These are phyloP conservation scores for Nyssa sinensis DNA, from an alignment of 148 eudicot genomes.

Conservation along the genomic window DNA sequence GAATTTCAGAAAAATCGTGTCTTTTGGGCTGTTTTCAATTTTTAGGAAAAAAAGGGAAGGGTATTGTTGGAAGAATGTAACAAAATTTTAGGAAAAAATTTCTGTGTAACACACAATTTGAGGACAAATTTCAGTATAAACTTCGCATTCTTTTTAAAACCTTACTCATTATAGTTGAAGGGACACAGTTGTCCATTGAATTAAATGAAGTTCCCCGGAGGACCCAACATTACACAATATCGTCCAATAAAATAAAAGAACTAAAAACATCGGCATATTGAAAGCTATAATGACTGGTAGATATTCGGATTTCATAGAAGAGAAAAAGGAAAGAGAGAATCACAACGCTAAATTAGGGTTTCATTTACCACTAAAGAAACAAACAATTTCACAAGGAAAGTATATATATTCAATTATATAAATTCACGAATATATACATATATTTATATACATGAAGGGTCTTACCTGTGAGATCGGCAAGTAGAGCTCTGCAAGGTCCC, in stretches of 20 bases:
- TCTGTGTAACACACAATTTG: too few species aligned
- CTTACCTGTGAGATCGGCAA: constrained; percentile 38
- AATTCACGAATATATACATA: background rate
- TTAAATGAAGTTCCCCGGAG: background rate
- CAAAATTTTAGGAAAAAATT: too few species aligned
- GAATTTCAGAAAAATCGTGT: too few species aligned
- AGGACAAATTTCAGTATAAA: background rate
- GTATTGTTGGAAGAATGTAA: too few species aligned
- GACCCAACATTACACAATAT: background rate
- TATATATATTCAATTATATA: background rate
- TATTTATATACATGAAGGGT: background rate
- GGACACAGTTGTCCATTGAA: background rate
- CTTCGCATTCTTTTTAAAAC: background rate
- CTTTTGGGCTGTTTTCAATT: too few species aligned
- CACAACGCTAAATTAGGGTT: background rate
- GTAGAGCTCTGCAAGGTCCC: constrained; percentile 35
- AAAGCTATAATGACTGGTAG: background rate
- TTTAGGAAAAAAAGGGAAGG: too few species aligned
- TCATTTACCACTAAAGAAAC: background rate
- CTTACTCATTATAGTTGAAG: background rate
- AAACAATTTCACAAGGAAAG: background rate
- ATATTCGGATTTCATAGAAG: background rate
- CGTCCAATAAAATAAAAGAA: too few species aligned
- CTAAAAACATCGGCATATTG: too few species aligned
- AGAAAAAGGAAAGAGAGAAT: background rate